These are phyloP conservation scores for Ascochyta fabae DNA, from an alignment of 2,329 filamentous ascomycete genomes.

Conservation along the genomic window DNA sequence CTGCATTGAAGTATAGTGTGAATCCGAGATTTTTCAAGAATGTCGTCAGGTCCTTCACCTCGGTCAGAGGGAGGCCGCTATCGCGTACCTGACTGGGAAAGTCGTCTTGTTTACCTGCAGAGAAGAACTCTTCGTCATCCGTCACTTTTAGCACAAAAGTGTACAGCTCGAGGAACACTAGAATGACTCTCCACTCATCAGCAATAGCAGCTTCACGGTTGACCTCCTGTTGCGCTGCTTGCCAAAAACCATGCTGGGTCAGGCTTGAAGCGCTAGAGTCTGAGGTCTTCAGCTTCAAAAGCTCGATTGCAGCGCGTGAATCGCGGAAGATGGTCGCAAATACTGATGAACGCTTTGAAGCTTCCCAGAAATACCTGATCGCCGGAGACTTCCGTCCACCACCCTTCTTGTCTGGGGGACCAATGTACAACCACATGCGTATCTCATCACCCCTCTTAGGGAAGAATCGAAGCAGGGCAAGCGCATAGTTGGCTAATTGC, in stretches of 20 bases:
- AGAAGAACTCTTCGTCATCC: slow-evolving; percentile 95
- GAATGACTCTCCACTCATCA: slow-evolving; percentile 84
- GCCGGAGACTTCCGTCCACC: slow-evolving; percentile 61
- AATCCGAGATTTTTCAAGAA: slow-evolving; percentile 94
- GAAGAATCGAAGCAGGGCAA: slow-evolving; percentile 86
- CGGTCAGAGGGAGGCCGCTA: slow-evolving; percentile 72
- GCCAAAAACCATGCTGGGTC: slow-evolving; percentile 39
- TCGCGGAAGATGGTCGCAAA: slow-evolving; percentile 65
- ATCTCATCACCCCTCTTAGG: slow-evolving; percentile 84
- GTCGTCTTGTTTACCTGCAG: slow-evolving; percentile 52
- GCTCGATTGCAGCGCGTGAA: slow-evolving; percentile 62
- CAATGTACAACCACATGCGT: slow-evolving; percentile 89
- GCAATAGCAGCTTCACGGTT: slow-evolving; percentile 53
- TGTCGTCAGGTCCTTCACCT: slow-evolving; percentile 75
- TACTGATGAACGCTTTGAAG: slow-evolving; percentile 62
- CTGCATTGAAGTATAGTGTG: slow-evolving; percentile 82
- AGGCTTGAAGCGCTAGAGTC: slow-evolving; percentile 18
- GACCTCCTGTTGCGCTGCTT: slow-evolving; percentile 40
- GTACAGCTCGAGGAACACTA: slow-evolving; percentile 93
- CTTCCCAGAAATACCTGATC: slow-evolving; percentile 85
- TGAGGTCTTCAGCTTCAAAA: slow-evolving; percentile 56
- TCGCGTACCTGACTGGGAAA: slow-evolving; percentile 50
- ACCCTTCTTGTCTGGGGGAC: slow-evolving; percentile 61
- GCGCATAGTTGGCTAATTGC: slow-evolving; percentile 81
- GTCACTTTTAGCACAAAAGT: slow-evolving; percentile 90